A percentile compares a stretch with the other conserved stretches of the same genome.
phyloP scores from a whole-genome alignment of 306 rosid genomes.

The Acacia melanoxylon region DNA sequence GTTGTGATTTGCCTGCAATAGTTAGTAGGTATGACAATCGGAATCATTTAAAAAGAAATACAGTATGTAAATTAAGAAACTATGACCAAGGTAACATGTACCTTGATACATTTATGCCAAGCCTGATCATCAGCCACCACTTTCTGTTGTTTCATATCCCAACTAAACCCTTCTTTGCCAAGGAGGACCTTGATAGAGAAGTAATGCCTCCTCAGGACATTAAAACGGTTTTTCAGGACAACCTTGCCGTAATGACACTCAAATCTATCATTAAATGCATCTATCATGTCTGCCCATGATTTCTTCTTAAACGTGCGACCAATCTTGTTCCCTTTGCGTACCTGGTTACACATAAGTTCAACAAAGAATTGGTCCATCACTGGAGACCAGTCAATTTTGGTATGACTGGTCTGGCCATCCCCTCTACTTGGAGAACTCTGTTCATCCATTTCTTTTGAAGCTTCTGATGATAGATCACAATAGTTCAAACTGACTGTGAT shows the following conservation, averaged over 20 bases:
- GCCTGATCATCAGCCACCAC: constrained; percentile 52
- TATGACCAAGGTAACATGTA: constrained; percentile 13
- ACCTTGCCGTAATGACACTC: constrained; percentile 40
- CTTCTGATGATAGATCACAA: constrained; percentile 14
- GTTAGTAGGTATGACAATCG: constrained; percentile 5
- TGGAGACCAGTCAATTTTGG: constrained; percentile 35
- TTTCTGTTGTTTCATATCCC: constrained; percentile 50
- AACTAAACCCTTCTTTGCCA: constrained; percentile 48
- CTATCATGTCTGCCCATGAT: constrained; percentile 54
- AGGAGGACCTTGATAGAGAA: constrained; percentile 44
- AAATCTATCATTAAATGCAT: constrained; percentile 46
- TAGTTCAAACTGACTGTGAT: neutral
- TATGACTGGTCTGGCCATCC: constrained; percentile 6
- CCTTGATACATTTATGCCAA: constrained; percentile 54
- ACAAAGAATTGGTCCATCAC: constrained; percentile 45
- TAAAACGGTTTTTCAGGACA: constrained; percentile 54
- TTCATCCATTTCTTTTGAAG: constrained; percentile 17
- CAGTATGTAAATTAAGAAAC: neutral
- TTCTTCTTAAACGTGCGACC: constrained; percentile 47
- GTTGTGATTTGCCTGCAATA: constrained; percentile 52
- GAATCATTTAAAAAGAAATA: constrained; percentile 6
- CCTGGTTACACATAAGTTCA: constrained; percentile 55
- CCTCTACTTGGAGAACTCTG: neutral
- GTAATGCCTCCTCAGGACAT: constrained; percentile 52
- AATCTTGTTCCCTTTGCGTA: constrained; percentile 50